phyloP scores from a whole-genome alignment of 164 flowering plant species.

The Paratinospora sagittata region DNA sequence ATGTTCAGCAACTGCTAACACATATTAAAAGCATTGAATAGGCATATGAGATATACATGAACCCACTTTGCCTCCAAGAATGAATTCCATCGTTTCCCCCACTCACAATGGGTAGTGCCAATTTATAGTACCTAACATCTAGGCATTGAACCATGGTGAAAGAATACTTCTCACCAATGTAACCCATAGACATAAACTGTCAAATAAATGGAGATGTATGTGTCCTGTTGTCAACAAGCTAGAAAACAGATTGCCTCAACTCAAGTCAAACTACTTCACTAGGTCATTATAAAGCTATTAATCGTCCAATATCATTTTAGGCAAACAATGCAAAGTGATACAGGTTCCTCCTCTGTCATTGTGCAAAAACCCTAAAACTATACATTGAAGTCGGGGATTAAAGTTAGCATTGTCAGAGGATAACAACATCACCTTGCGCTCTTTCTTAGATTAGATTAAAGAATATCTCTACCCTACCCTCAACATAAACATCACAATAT shows the following conservation, averaged over 20 bases:
- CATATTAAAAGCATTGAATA: neutral
- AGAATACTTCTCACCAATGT: neutral
- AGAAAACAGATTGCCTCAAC: neutral
- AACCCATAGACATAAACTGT: neutral
- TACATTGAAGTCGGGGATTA: neutral
- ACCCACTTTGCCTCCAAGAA: neutral
- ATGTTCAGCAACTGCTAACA: neutral
- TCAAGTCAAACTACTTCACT: neutral
- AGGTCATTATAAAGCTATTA: neutral
- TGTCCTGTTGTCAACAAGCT: neutral
- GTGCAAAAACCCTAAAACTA: neutral
- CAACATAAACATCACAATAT: neutral
- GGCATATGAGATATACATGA: neutral
- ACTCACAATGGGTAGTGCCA: neutral
- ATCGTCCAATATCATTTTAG: neutral
- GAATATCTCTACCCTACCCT: neutral
- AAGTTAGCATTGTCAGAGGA: neutral
- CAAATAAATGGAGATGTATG: neutral
- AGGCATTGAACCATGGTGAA: neutral
- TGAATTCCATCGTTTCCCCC: neutral
- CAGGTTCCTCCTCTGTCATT: neutral
- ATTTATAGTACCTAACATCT: neutral
- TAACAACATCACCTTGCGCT: neutral
- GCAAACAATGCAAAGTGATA: neutral
- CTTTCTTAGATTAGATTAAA: neutral